phyloP scores from a whole-genome alignment of 768 basidiomycete genomes.

The Piloderma croceum region DNA sequence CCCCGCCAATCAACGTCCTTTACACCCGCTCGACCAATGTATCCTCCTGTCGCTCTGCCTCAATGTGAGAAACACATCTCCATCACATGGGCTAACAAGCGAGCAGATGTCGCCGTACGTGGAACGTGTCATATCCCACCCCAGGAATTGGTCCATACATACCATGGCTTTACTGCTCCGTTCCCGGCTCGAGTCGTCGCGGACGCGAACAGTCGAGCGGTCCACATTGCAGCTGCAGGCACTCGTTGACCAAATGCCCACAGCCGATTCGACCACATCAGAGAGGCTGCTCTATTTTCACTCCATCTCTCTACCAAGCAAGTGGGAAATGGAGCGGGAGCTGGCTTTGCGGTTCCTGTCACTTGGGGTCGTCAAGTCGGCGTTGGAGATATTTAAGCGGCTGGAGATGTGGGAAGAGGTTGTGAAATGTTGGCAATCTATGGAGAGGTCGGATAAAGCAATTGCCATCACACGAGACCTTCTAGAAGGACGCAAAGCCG shows the following conservation, averaged over 20 bases:
- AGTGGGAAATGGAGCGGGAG: slow-evolving; percentile 92
- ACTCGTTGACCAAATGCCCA: slow-evolving; percentile 94
- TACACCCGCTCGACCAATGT: slow-evolving; percentile 92
- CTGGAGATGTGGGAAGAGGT: slow-evolving; percentile 99
- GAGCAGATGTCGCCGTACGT: slow-evolving; percentile 95
- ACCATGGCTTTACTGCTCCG: slow-evolving; percentile 94
- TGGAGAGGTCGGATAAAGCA: slow-evolving; percentile 77
- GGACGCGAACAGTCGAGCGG: slow-evolving; percentile 91
- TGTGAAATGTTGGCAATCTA: slow-evolving; percentile 76
- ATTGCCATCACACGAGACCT: slow-evolving; percentile 79
- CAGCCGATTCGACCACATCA: slow-evolving; percentile 62
- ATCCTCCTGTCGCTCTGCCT: slow-evolving; percentile 89
- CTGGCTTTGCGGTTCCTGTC: slow-evolving; percentile 77
- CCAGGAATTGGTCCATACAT: slow-evolving; percentile 92
- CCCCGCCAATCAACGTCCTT: slow-evolving; percentile 75
- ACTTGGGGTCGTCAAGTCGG: slow-evolving; percentile 84
- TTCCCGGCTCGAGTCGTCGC: slow-evolving; percentile 80
- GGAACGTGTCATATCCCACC: slow-evolving; percentile 81
- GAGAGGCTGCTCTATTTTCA: slow-evolving; percentile 82
- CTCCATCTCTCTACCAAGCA: slow-evolving; percentile 74
- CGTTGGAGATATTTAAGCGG: slow-evolving; percentile 88
- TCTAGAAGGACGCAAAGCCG: slow-evolving; percentile 77
- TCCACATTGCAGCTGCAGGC: slow-evolving; percentile 91
- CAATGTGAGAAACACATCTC: slow-evolving; percentile 84
- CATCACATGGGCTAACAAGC: slow-evolving; percentile 81